Conservation (phyloP, 352 stramenopile species). For the Elongisporangium prolatum region DNA sequence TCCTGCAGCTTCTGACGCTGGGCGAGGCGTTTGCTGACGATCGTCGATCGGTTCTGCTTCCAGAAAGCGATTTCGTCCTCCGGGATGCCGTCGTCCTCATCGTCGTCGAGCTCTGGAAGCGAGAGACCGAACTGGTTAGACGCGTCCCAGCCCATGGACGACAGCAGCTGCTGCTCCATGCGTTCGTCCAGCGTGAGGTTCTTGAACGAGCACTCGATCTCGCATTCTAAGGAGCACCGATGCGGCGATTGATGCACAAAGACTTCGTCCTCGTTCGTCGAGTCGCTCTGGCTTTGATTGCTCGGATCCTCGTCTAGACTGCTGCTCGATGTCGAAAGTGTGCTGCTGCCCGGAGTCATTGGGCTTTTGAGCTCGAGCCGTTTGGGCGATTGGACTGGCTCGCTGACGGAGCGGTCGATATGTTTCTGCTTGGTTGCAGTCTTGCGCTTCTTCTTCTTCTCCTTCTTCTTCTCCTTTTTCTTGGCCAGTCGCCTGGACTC, state of each 20-base stretch:
- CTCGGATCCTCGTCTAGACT: slow-evolving; percentile 24
- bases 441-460: slow-evolving; percentile 89
- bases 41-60: slow-evolving; percentile 75
- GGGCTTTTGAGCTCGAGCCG: slow-evolving; percentile 21
- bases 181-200: slow-evolving; percentile 60
- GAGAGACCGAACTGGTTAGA: slow-evolving; percentile 53
- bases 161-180: slow-evolving; percentile 76
- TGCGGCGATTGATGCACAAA: slow-evolving; percentile 26
- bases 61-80: slow-evolving; percentile 84
- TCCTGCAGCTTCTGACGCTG: slow-evolving; percentile 84
- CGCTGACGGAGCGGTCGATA: slow-evolving; percentile 25
- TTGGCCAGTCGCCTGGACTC: slow-evolving; percentile 67
- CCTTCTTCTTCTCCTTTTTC: slow-evolving; percentile 87
- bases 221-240: slow-evolving; percentile 46
- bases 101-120: slow-evolving; percentile 62
- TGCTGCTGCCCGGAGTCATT: slow-evolving; percentile 11
- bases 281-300: slow-evolving; percentile 36
- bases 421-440: slow-evolving; percentile 70
- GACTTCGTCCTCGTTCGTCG: slow-evolving; percentile 22
- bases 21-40: slow-evolving; percentile 70
- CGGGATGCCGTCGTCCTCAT: slow-evolving; percentile 75
- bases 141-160: slow-evolving; percentile 80
- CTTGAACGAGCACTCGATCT: slow-evolving; percentile 38
- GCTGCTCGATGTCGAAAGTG: slow-evolving; percentile 13
- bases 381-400: slow-evolving; percentile 11